Percentiles rank a stretch among this genome's conserved stretches.
phyloP scores from a whole-genome alignment of 495 filamentous ascomycete genomes.

The Hyaloscypha bicolor region DNA sequence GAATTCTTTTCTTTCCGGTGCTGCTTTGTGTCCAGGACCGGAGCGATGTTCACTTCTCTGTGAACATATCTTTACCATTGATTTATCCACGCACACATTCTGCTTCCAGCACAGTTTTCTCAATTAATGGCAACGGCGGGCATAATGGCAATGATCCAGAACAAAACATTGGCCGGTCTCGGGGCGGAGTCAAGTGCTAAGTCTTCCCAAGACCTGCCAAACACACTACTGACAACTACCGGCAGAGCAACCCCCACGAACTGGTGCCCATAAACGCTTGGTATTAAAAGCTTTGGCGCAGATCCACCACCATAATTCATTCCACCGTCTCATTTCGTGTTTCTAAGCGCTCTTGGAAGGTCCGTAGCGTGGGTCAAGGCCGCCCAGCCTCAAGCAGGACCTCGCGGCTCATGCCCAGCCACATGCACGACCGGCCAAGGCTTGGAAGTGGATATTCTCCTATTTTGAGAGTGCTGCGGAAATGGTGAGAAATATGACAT shows the following conservation, averaged over 20 bases:
- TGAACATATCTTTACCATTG: no score
- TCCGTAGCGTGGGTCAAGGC: neutral
- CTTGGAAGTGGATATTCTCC: neutral
- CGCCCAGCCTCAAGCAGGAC: constrained; percentile 11
- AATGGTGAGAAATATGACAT: constrained; percentile 2
- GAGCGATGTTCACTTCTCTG: no score
- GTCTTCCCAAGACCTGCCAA: constrained; percentile 2
- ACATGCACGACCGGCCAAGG: constrained; percentile 11
- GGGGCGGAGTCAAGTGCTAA: neutral
- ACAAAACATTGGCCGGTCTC: neutral
- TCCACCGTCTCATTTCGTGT: constrained; percentile 13
- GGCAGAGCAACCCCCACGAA: constrained; percentile 13
- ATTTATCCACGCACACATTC: no score
- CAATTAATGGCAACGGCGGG: neutral
- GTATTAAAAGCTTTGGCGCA: neutral
- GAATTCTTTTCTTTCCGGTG: no score
- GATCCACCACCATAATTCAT: constrained; percentile 9
- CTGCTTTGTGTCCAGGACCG: no score
- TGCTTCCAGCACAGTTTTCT: no score
- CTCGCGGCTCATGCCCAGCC: constrained; percentile 7
- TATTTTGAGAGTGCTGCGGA: constrained; percentile 5
- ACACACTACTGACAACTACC: constrained; percentile 2
- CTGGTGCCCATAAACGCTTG: constrained; percentile 10
- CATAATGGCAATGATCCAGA: neutral
- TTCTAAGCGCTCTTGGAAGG: neutral